A percentile compares a stretch with the other conserved stretches of the same genome.
These are phyloP conservation scores for Salmacisia buchloeana DNA, from an alignment of 1,284 basidiomycete genomes.

Conservation along the genomic window DNA sequence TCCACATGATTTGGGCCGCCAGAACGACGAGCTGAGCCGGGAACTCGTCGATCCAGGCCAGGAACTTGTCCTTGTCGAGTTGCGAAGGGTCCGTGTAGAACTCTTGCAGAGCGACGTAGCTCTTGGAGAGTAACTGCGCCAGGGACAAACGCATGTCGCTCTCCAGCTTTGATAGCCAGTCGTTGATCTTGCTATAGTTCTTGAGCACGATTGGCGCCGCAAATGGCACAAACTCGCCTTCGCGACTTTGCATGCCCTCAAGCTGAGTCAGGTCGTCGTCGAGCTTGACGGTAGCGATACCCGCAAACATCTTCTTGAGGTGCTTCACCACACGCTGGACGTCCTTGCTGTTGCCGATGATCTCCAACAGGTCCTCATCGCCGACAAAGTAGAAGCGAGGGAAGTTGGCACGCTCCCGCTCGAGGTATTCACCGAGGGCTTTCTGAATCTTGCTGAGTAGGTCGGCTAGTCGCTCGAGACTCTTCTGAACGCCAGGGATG, in stretches of 20 bases:
- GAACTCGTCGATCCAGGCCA: conserved; percentile 84
- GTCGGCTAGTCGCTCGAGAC: conserved; percentile 90
- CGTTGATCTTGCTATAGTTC: conserved; percentile 95
- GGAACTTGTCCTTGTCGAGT: conserved; percentile 63
- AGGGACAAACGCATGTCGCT: conserved; percentile 89
- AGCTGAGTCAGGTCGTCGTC: conserved; percentile 56
- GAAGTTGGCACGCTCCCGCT: conserved; percentile 83
- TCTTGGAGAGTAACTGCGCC: conserved; percentile 70
- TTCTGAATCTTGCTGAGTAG: conserved; percentile 97
- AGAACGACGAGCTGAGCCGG: conserved; percentile 94
- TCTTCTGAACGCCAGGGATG: conserved; percentile 92
- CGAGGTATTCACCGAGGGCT: conserved; percentile 96
- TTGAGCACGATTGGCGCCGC: conserved; percentile 76
- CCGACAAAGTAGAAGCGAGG: conserved; percentile 99
- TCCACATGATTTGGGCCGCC: conserved; percentile 91
- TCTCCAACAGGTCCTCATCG: conserved; percentile 96
- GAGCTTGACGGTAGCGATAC: conserved; percentile 81
- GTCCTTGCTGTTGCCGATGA: conserved; percentile 99
- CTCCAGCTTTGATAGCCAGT: conserved; percentile 91
- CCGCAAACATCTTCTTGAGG: conserved; percentile 99
- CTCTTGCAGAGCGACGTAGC: conserved; percentile 69
- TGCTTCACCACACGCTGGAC: conserved; percentile 96
- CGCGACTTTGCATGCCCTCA: conserved; percentile 54
- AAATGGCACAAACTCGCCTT: conserved; percentile 88
- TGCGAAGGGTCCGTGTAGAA: conserved; percentile 66